phyloP scores from a whole-genome alignment of 495 filamentous ascomycete species.

The Xylaria palmicola region DNA sequence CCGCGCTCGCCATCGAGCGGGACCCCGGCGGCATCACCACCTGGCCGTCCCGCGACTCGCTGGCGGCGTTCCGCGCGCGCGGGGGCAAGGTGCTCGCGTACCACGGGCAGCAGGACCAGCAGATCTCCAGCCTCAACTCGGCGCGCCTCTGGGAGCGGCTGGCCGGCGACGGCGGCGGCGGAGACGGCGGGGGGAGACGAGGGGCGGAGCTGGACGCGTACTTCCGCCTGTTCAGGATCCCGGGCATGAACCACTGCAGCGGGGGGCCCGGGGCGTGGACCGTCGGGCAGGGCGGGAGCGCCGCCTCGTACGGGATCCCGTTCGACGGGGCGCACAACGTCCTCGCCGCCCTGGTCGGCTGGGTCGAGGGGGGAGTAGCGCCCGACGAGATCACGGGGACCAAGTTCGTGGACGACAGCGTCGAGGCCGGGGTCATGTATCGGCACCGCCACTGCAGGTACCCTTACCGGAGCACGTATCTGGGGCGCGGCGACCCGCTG shows the following conservation, averaged over 20 bases:
- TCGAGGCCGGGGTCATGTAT: constrained; percentile 28
- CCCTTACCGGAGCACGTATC: constrained; percentile 20
- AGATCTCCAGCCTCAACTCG: constrained; percentile 37
- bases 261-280: constrained; percentile 53
- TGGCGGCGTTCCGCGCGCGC: constrained; percentile 36
- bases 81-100: constrained; percentile 49
- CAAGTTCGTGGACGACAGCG: constrained; percentile 48
- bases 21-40: constrained; percentile 41
- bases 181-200: constrained; percentile 40
- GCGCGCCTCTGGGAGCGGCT: constrained; percentile 42
- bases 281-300: constrained; percentile 46
- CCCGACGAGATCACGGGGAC: constrained; percentile 55
- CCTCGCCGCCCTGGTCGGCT: constrained; percentile 56
- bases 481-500: constrained; percentile 10
- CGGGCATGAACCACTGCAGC: constrained; percentile 34
- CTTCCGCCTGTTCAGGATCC: constrained; percentile 31
- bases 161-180: constrained; percentile 46
- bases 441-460: constrained; percentile 40
- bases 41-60: constrained; percentile 35
- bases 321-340: constrained; percentile 39
- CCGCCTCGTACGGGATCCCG: constrained; percentile 32
- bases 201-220: constrained; percentile 51
- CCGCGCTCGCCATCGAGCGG: constrained; percentile 23
- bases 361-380: constrained; percentile 59
- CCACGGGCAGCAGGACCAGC: constrained; percentile 45